A percentile compares a stretch with the other conserved stretches of the same genome.
These are phyloP conservation scores for Exophiala sideris DNA, from an alignment of 2,329 filamentous ascomycete species.

Conservation along the genomic window DNA sequence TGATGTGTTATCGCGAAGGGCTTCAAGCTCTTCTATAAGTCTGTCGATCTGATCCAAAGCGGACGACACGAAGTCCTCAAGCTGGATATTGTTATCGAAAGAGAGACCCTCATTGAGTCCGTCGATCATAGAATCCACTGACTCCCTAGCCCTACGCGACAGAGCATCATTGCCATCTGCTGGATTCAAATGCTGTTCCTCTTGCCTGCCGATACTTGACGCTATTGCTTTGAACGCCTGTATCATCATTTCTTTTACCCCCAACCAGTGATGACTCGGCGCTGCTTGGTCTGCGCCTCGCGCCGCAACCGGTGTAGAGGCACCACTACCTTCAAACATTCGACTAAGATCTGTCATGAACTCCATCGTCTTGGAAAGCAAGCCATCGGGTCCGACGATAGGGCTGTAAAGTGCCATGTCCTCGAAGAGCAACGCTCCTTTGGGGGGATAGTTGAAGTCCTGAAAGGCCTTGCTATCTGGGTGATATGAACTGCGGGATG, in stretches of 20 bases:
- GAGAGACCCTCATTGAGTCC: slow-evolving; percentile 12
- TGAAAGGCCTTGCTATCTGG: too few relatives aligned
- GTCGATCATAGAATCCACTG: slow-evolving; percentile 9
- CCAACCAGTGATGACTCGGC: slow-evolving; percentile 4
- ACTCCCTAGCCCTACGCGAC: slow-evolving; percentile 1
- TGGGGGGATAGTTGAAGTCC: not conserved
- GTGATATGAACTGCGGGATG: not conserved
- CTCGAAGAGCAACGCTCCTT: not conserved
- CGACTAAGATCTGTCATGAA: slow-evolving; percentile 5
- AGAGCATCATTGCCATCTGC: not conserved
- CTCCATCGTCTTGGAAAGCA: slow-evolving; percentile 4
- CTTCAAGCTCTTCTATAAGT: not conserved
- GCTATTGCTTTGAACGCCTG: slow-evolving; percentile 5
- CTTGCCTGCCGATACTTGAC: not conserved
- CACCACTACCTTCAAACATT: slow-evolving; percentile 1
- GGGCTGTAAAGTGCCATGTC: not conserved
- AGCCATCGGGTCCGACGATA: not conserved
- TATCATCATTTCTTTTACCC: slow-evolving; percentile 1
- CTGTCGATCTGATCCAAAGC: slow-evolving; percentile 1
- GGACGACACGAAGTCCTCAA: slow-evolving; percentile 9
- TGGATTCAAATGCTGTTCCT: not conserved
- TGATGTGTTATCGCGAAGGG: not conserved
- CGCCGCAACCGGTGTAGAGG: not conserved
- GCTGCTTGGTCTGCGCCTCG: slow-evolving; percentile 6
- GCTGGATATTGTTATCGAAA: not conserved